Conservation (phyloP, 352 stramenopile genomes). For the Hyaloperonospora arabidopsidis region DNA sequence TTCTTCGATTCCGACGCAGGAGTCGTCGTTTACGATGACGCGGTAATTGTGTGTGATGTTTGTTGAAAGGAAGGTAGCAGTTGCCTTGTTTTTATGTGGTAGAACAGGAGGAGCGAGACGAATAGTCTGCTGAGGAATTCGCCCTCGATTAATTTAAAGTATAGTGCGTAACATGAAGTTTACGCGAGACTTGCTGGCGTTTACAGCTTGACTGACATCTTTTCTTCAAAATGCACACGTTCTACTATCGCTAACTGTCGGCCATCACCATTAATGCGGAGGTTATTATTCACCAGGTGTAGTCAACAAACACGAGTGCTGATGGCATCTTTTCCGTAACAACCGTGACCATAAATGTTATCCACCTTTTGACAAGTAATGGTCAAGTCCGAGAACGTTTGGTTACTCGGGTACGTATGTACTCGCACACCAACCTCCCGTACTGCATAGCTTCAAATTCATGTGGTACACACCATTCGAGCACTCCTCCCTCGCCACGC, state of each 20-base stretch:
- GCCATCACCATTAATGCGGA: too few relatives aligned
- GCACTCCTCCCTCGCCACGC: slow-evolving; percentile 14
- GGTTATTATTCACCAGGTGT: too few relatives aligned
- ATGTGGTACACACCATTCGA: slow-evolving; percentile 9
- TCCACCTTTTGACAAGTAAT: too few relatives aligned
- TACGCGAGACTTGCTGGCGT: neutral
- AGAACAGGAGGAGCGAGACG: slow-evolving; percentile 7
- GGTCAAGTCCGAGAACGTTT: too few relatives aligned
- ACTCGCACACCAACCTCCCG: too few relatives aligned
- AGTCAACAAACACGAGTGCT: too few relatives aligned
- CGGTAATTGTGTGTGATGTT: slow-evolving; percentile 8
- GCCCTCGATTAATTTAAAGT: slow-evolving; percentile 6
- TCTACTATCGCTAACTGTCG: too few relatives aligned
- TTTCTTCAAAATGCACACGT: neutral
- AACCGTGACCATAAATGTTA: too few relatives aligned
- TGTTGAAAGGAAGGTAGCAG: neutral
- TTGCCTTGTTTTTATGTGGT: slow-evolving; percentile 5
- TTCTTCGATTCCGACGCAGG: slow-evolving; percentile 54
- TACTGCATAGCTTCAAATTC: too few relatives aligned
- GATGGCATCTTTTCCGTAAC: too few relatives aligned
- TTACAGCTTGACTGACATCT: neutral
- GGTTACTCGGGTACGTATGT: too few relatives aligned
- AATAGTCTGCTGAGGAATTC: slow-evolving; percentile 1
- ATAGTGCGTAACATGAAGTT: slow-evolving; percentile 15
- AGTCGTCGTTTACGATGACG: slow-evolving; percentile 43